Conservation (phyloP, 2,329 filamentous ascomycete species). For the Pseudogymnoascus sp. region DNA sequence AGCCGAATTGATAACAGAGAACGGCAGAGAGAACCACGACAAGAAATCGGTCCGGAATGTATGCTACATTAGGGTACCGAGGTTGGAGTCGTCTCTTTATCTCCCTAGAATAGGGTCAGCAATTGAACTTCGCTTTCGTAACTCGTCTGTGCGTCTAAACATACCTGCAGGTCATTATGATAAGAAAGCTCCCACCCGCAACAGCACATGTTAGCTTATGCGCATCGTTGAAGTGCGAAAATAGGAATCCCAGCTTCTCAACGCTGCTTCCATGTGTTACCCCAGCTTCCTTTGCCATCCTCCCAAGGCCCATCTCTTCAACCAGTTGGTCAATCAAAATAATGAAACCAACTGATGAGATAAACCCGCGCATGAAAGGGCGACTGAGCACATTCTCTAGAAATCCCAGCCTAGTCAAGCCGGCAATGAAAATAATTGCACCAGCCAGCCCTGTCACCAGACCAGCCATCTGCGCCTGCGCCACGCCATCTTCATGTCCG, state of each 20-base stretch:
- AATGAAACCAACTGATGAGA: conserved; percentile 92
- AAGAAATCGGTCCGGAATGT: conserved; percentile 83
- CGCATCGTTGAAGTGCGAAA: conserved; percentile 54
- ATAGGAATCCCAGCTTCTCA: conserved; percentile 75
- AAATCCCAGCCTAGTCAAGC: conserved; percentile 78
- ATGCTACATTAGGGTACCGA: conserved; percentile 71
- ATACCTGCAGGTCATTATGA: conserved; percentile 86
- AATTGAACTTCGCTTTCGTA: neutral
- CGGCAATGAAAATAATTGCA: conserved; percentile 78
- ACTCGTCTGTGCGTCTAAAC: conserved; percentile 21
- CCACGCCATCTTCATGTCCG: conserved; percentile 51
- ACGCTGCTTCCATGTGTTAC: conserved; percentile 77
- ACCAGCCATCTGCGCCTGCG: conserved; percentile 78
- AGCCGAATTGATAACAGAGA: conserved; percentile 66
- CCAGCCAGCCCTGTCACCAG: conserved; percentile 83
- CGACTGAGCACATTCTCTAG: conserved; percentile 88
- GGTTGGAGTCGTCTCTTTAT: conserved; percentile 75
- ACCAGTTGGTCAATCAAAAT: conserved; percentile 93
- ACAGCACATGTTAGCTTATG: conserved; percentile 72
- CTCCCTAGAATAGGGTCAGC: conserved; percentile 44
- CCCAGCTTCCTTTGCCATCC: conserved; percentile 50
- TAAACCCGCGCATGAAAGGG: conserved; percentile 89
- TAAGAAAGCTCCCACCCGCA: conserved; percentile 67
- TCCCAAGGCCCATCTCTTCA: conserved; percentile 73
- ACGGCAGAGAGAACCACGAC: conserved; percentile 81